Evolutionary conservation across 2,329 filamentous ascomycete species (phyloP), one percentile per base, ranked within the genome.

Genomic region (Shiraia sp.): DNA sequence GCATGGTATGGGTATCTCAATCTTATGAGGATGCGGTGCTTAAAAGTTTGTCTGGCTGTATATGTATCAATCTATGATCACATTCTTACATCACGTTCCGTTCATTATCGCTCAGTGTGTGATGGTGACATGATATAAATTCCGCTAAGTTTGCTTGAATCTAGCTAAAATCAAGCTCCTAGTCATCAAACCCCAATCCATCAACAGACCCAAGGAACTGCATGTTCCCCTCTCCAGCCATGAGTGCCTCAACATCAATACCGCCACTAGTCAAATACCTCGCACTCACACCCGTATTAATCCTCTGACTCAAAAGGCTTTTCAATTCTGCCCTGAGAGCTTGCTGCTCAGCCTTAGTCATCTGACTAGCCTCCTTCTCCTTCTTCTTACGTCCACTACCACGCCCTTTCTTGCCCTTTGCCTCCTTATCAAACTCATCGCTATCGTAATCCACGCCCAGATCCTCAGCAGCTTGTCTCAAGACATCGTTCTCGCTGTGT

Each of bases 381-480:
- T 88, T 88, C 71, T 82, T 78, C 70, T 86, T 87, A 28, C 88
- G 75, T 1, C 87, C 86, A 27, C 81, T 82, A 6, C 90, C 90
- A 25, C 89, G 78, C 0, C 76, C 75, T 14, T 65, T 56, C 0
- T 87, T 78, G 6, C 83, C 81, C 6, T 72, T 73, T 1, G 76
- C 78, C 52, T 87, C 75, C 10, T 55, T 55, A 30, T 80, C 87
- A 48, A 96, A 86, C 32, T 95, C 90, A 25, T 95, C 90, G 46
- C 83, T 87, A 63, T 97, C 90, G 64, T 95, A 96, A 37, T 96
- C 92, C 0, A 97, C 88, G 1, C 93, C 93, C 0, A 99, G 77
- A 51, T 97, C 92, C 43, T 96, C 90, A 0, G 93, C 93, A 0
- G 90, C 91, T 33, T 81, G 82, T 30, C 83, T 82, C 57, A 97